A percentile compares a stretch with the other conserved stretches of the same genome.
These are phyloP conservation scores for Hypoxylon fuscum DNA, from an alignment of 495 filamentous ascomycete genomes.

Conservation along the genomic window DNA sequence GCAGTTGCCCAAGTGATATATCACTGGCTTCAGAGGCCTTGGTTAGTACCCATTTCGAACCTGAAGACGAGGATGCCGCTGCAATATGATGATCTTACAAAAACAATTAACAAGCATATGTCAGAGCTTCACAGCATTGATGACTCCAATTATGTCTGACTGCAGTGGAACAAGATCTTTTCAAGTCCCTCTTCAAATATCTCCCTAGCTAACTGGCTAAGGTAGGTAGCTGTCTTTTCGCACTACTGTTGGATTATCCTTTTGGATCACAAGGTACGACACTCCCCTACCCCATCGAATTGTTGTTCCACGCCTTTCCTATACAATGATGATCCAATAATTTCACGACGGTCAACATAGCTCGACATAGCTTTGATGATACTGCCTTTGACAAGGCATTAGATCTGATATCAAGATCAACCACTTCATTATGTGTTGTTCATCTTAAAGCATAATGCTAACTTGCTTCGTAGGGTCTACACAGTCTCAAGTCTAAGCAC, in stretches of 20 bases:
- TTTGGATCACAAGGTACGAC: conserved; percentile 27
- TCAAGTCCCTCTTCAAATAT: conserved; percentile 2
- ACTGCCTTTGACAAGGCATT: conserved; percentile 88
- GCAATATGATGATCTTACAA: conserved; percentile 70
- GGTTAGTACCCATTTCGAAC: conserved; percentile 19
- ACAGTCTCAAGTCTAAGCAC: no score
- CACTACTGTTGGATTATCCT: neutral
- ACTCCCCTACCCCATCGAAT: neutral
- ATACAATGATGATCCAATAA: conserved; percentile 74
- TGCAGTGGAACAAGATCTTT: conserved; percentile 40
- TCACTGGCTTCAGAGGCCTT: neutral
- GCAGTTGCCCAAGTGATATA: conserved; percentile 5
- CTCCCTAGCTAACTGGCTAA: conserved; percentile 37
- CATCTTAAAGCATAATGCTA: conserved; percentile 11
- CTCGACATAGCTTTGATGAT: conserved; percentile 84
- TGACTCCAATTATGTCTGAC: conserved; percentile 62
- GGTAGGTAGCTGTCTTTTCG: conserved; percentile 9
- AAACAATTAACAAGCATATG: conserved; percentile 88
- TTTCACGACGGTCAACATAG: conserved; percentile 99
- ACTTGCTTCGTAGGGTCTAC: conserved; percentile 15
- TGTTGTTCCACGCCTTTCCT: no score
- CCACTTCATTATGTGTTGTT: neutral
- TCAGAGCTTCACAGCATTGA: conserved; percentile 75
- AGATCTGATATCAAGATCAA: conserved; percentile 63
- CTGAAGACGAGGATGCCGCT: conserved; percentile 14